Conservation (phyloP, 345 rosid genomes). For the Pistacia integerrima region DNA sequence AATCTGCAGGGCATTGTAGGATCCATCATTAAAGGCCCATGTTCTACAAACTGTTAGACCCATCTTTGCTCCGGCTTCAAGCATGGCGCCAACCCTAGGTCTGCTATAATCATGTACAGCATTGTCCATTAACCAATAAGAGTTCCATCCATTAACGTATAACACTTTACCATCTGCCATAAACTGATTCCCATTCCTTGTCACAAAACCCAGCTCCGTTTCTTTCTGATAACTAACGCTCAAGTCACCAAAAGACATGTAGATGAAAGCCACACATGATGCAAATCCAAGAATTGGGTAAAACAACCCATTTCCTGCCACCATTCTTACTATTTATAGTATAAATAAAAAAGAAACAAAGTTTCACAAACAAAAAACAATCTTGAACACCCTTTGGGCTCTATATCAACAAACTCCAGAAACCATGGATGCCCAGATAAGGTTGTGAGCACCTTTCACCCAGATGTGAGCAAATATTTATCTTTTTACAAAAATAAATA, state of each 20-base stretch:
- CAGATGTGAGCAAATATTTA: slow-evolving; percentile 15
- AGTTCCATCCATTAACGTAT: slow-evolving; percentile 91
- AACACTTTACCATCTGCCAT: slow-evolving; percentile 59
- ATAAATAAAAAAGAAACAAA: slow-evolving; percentile 15
- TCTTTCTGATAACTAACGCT: slow-evolving; percentile 35
- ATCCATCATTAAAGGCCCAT: slow-evolving; percentile 98
- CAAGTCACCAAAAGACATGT: slow-evolving; percentile 74
- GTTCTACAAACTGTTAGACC: slow-evolving; percentile 95
- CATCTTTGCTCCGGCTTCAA: slow-evolving; percentile 83
- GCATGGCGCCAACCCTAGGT: slow-evolving; percentile 64
- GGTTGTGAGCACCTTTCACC: slow-evolving; percentile 18
- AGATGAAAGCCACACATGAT: slow-evolving; percentile 69
- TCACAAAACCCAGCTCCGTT: slow-evolving; percentile 55
- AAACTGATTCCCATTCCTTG: slow-evolving; percentile 73
- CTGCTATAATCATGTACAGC: slow-evolving; percentile 68
- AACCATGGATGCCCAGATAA: slow-evolving; percentile 13
- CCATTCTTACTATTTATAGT: slow-evolving; percentile 38
- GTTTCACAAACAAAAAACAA: slow-evolving; percentile 10
- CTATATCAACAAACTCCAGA: slow-evolving; percentile 17
- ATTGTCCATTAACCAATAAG: slow-evolving; percentile 94
- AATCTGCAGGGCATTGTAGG: slow-evolving; percentile 86
- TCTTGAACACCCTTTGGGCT: slow-evolving; percentile 25
- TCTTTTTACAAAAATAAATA: not conserved
- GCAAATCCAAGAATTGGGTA: slow-evolving; percentile 82
- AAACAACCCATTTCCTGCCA: slow-evolving; percentile 57